Evolutionary conservation across 306 rosid genomes (phyloP).

Genomic region (Sicyos baderoa): DNA sequence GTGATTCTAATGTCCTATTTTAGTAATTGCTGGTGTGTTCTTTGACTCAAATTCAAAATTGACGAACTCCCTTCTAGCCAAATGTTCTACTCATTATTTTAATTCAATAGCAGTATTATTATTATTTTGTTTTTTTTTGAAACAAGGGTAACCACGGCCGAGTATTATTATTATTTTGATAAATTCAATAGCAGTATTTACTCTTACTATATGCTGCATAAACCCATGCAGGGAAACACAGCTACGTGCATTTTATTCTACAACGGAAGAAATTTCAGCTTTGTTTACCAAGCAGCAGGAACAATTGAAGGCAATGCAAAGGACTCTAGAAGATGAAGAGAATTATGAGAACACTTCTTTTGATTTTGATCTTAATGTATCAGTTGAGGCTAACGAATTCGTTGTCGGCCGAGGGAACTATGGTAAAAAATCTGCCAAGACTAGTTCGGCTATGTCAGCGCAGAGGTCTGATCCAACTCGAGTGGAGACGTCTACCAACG

Average conservation of each 20-base stretch:
- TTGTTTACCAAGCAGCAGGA: conserved; percentile 83
- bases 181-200: not conserved
- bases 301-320: conserved; percentile 84
- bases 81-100: not conserved
- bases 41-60: not conserved
- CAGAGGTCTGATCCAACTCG: conserved; percentile 37
- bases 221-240: conserved; percentile 67
- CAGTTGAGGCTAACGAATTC: conserved; percentile 28
- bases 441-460: conserved; percentile 46
- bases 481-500: conserved; percentile 53
- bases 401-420: conserved; percentile 28
- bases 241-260: conserved; percentile 86
- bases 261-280: conserved; percentile 77
- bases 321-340: conserved; percentile 87
- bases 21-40: not conserved
- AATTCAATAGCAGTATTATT: not conserved
- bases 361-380: conserved; percentile 50
- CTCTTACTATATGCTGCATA: conserved; percentile 10
- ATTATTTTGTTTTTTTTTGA: too few relatives aligned
- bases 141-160: too few relatives aligned
- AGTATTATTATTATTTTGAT: too few relatives aligned
- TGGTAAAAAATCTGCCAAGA: conserved; percentile 34
- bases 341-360: conserved; percentile 66
- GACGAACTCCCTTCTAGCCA: not conserved
- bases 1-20: not conserved